Evolutionary conservation across 1,284 basidiomycete species (phyloP).

Genomic region (Ustilago trichophora): DNA sequence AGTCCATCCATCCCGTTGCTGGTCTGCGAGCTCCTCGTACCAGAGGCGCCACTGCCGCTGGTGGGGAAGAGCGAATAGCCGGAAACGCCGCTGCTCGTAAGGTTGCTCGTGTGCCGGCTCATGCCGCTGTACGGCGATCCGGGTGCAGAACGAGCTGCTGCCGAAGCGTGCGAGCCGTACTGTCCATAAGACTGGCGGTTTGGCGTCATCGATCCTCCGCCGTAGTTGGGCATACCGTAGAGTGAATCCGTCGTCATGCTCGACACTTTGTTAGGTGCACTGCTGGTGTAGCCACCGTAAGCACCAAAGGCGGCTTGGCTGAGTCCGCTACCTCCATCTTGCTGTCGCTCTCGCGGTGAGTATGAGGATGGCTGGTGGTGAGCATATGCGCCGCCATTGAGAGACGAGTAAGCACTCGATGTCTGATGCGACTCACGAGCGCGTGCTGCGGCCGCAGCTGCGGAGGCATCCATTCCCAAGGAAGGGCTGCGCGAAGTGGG

Average conservation of each 20-base stretch:
- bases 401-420: constrained; percentile 23
- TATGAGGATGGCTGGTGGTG: constrained; percentile 15
- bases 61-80: constrained; percentile 45
- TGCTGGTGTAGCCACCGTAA: constrained; percentile 33
- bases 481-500: constrained; percentile 43
- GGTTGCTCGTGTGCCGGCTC: constrained; percentile 28
- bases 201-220: constrained; percentile 34
- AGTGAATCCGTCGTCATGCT: constrained; percentile 32
- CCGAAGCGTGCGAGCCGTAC: constrained; percentile 24
- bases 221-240: constrained; percentile 34
- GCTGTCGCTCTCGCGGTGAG: constrained; percentile 43
- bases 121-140: constrained; percentile 48
- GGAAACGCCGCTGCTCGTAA: constrained; percentile 17
- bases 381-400: constrained; percentile 28
- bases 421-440: constrained; percentile 38
- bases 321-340: constrained; percentile 18
- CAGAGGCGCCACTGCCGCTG: constrained; percentile 12
- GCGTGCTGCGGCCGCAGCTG: constrained; percentile 12
- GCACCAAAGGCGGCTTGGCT: constrained; percentile 28
- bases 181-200: constrained; percentile 27
- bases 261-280: constrained; percentile 8
- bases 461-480: constrained; percentile 27
- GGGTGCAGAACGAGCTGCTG: constrained; percentile 33
- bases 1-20: constrained; percentile 31
- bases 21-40: constrained; percentile 15